Conservation (phyloP, 1,284 basidiomycete species). For the Sporisorium graminicola region DNA sequence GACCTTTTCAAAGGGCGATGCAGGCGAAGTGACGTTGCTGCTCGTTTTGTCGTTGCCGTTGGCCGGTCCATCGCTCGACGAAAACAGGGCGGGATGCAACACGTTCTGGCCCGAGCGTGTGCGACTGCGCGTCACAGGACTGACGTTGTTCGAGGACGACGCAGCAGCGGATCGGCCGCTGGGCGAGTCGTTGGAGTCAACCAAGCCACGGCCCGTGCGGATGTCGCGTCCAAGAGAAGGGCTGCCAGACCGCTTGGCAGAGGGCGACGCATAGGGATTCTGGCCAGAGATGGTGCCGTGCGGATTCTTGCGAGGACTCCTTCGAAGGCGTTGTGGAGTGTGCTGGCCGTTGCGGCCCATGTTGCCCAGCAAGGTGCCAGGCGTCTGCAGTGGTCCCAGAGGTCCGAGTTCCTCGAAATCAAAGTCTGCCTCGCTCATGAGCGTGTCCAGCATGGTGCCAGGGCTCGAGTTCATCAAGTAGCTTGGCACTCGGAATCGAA, state of each 20-base stretch:
- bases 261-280: slow-evolving; percentile 64
- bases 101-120: slow-evolving; percentile 38
- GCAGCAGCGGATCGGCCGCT: slow-evolving; percentile 6
- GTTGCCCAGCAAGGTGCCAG: slow-evolving; percentile 35
- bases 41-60: slow-evolving; percentile 30
- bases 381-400: slow-evolving; percentile 41
- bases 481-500: slow-evolving; percentile 56
- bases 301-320: slow-evolving; percentile 67
- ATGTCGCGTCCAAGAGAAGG: slow-evolving; percentile 28
- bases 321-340: slow-evolving; percentile 37
- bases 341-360: slow-evolving; percentile 14
- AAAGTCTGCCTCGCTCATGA: slow-evolving; percentile 62
- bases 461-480: slow-evolving; percentile 65
- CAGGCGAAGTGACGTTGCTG: slow-evolving; percentile 56
- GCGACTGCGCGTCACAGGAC: slow-evolving; percentile 55
- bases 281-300: slow-evolving; percentile 53
- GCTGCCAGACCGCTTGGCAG: slow-evolving; percentile 16
- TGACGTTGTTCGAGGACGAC: slow-evolving; percentile 38
- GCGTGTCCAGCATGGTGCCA: slow-evolving; percentile 60
- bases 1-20: slow-evolving; percentile 38
- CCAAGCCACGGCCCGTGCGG: not conserved
- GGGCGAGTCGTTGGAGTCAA: slow-evolving; percentile 15
- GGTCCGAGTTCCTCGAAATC: slow-evolving; percentile 58
- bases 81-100: slow-evolving; percentile 49
- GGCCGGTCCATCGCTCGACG: slow-evolving; percentile 42